phyloP scores from a whole-genome alignment of 768 basidiomycete species.

The Lactarius hengduanensis region DNA sequence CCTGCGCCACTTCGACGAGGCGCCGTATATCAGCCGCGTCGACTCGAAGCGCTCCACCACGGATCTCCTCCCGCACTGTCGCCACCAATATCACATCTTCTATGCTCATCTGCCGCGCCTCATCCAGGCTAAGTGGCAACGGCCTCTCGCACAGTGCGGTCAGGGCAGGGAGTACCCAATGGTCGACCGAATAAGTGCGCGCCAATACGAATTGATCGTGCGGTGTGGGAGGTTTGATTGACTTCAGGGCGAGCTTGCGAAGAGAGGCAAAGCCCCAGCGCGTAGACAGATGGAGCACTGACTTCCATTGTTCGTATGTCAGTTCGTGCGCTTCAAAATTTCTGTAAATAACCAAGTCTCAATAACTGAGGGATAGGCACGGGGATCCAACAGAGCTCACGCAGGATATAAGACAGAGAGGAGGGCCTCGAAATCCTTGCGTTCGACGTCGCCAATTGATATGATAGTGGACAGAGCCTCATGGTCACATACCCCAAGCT shows the following conservation, averaged over 20 bases:
- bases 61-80: conserved; percentile 22
- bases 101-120: conserved; percentile 11
- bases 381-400: conserved; percentile 11
- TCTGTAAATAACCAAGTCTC: no score
- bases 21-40: not conserved
- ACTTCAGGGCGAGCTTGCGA: conserved; percentile 24
- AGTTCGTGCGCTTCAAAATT: conserved; percentile 13
- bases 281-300: conserved; percentile 33
- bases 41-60: not conserved
- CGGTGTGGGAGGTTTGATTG: conserved; percentile 10
- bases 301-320: conserved; percentile 31
- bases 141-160: conserved; percentile 13
- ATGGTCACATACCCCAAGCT: conserved; percentile 4
- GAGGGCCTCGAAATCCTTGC: conserved; percentile 26
- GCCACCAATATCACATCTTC: conserved; percentile 24
- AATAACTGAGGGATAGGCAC: not conserved
- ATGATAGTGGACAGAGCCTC: conserved; percentile 9
- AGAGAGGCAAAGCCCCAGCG: conserved; percentile 35
- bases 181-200: conserved; percentile 15
- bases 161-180: conserved; percentile 19
- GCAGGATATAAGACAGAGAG: conserved; percentile 28
- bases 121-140: conserved; percentile 4
- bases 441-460: conserved; percentile 14
- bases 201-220: conserved; percentile 16
- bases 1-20: not conserved